phyloP scores from a whole-genome alignment of 768 basidiomycete species.

The Sporobolomyces phaffii region DNA sequence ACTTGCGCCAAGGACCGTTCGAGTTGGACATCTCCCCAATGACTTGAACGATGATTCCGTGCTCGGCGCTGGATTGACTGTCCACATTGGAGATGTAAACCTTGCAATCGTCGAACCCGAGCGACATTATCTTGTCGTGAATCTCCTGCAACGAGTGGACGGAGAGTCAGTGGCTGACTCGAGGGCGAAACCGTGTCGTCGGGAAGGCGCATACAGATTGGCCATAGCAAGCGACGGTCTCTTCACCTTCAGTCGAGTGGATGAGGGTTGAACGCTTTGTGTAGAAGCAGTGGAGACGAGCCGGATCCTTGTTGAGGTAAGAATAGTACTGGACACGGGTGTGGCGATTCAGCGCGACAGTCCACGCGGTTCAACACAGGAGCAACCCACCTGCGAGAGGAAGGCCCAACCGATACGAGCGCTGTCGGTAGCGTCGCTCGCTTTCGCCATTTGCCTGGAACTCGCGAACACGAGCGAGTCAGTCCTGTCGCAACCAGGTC shows the following conservation, averaged over 20 bases:
- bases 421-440: constrained; percentile 13
- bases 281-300: constrained; percentile 97
- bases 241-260: constrained; percentile 96
- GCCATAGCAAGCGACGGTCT: constrained; percentile 76
- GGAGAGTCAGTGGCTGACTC: not conserved
- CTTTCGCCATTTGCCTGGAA: not conserved
- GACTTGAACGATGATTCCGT: constrained; percentile 97
- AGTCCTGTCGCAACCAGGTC: not conserved
- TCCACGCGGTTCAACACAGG: too few species aligned
- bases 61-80: constrained; percentile 86
- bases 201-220: too few species aligned
- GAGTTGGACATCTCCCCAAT: constrained; percentile 96
- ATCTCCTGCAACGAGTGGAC: constrained; percentile 63
- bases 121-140: constrained; percentile 86
- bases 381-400: constrained; percentile 31
- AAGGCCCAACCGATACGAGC: constrained; percentile 38
- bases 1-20: constrained; percentile 89
- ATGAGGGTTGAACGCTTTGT: constrained; percentile 95
- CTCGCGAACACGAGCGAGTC: not conserved
- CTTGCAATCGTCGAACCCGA: constrained; percentile 93
- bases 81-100: constrained; percentile 99
- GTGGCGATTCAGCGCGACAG: too few species aligned
- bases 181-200: not conserved
- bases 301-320: constrained; percentile 94
- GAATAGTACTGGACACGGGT: constrained; percentile 78